These are phyloP conservation scores for Penicillium roqueforti DNA, from an alignment of 495 filamentous ascomycete species.

Conservation along the genomic window DNA sequence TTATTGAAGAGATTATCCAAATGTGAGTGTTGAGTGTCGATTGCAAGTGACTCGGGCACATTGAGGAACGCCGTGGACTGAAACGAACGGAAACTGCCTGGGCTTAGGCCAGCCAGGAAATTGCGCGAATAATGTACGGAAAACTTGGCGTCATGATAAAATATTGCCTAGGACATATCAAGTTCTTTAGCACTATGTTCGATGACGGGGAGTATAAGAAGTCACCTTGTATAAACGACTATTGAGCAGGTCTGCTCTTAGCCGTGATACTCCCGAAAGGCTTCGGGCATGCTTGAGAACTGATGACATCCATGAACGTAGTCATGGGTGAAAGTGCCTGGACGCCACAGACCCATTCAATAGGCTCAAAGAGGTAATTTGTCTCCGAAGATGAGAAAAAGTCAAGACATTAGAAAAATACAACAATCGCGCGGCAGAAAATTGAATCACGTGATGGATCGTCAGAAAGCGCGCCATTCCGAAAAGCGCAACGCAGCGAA, in stretches of 20 bases:
- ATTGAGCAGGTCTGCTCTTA: slow-evolving; percentile 25
- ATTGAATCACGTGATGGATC: slow-evolving; percentile 35
- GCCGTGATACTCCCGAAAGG: slow-evolving; percentile 37
- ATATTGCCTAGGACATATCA: not conserved
- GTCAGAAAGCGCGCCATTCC: slow-evolving; percentile 40
- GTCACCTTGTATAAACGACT: not conserved
- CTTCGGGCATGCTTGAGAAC: slow-evolving; percentile 41
- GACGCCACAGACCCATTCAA: slow-evolving; percentile 14
- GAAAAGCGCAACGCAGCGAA: slow-evolving; percentile 25
- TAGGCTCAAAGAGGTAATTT: not conserved
- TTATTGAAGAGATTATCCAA: not conserved
- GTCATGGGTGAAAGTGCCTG: slow-evolving; percentile 21
- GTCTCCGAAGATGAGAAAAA: slow-evolving; percentile 2
- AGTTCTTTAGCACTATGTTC: not conserved
- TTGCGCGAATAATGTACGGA: not conserved
- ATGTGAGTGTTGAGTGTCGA: not conserved
- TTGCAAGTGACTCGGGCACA: not conserved
- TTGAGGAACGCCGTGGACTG: not conserved
- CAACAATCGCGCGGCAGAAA: slow-evolving; percentile 26
- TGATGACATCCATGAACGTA: slow-evolving; percentile 51
- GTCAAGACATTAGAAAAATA: slow-evolving; percentile 4
- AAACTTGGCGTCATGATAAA: not conserved
- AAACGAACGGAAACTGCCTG: slow-evolving; percentile 1
- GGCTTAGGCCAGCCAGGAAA: not conserved
- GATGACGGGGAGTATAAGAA: not conserved